phyloP scores from a whole-genome alignment of 345 rosid genomes.

The Psidium friedrichsthalianum region DNA sequence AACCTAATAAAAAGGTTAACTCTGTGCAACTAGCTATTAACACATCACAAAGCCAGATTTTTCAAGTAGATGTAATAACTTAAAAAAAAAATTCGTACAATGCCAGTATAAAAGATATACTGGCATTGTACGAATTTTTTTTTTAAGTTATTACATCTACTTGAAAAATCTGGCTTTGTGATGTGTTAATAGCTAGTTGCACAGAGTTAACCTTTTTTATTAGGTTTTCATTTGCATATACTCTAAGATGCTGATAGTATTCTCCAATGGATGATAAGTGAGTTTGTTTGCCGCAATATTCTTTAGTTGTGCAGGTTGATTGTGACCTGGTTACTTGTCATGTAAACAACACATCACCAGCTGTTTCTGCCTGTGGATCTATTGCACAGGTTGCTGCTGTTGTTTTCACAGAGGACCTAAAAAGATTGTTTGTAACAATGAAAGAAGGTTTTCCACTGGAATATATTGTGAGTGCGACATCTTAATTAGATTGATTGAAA shows the following conservation, averaged over 20 bases:
- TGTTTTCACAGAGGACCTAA: conserved; percentile 91
- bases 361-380: conserved; percentile 8
- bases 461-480: conserved; percentile 57
- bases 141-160: neutral
- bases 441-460: conserved; percentile 93
- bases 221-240: neutral
- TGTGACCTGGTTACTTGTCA: neutral
- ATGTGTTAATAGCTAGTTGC: neutral
- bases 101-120: neutral
- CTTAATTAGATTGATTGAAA: neutral
- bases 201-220: neutral
- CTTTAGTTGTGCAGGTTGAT: neutral
- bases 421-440: conserved; percentile 81
- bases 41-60: neutral
- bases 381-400: conserved; percentile 76
- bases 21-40: neutral
- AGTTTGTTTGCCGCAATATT: neutral
- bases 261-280: neutral
- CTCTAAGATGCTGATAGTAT: neutral
- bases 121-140: neutral
- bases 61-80: neutral
- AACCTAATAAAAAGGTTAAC: neutral
- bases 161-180: neutral
- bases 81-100: neutral
- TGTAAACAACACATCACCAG: neutral